Evolutionary conservation across 2,329 filamentous ascomycete species (phyloP).

Genomic region (Aureobasidium uvarum): DNA sequence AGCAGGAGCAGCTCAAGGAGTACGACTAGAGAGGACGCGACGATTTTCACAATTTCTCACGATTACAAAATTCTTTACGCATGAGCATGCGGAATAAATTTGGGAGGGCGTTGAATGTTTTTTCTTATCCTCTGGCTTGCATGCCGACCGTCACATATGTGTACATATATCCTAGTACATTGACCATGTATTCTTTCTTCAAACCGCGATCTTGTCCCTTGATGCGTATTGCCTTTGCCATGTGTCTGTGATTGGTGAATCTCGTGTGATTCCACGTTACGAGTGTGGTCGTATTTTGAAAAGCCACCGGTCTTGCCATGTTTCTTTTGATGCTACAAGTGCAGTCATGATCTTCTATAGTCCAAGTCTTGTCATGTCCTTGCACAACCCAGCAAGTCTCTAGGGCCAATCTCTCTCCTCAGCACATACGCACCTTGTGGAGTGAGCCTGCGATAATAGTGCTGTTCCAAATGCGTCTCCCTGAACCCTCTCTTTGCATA

Average conservation of each 20-base stretch:
- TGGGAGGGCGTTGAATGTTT: conserved; percentile 15
- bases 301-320: no score
- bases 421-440: conserved; percentile 58
- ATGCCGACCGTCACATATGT: neutral
- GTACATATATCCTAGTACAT: conserved; percentile 20
- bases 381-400: conserved; percentile 6
- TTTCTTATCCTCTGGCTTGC: neutral
- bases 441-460: conserved; percentile 59
- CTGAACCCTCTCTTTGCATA: conserved; percentile 59
- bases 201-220: neutral
- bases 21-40: neutral
- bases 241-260: neutral
- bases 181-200: neutral
- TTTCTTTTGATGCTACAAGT: no score
- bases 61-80: conserved; percentile 15
- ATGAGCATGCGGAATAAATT: conserved; percentile 19
- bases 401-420: conserved; percentile 40
- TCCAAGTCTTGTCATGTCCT: neutral
- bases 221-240: neutral
- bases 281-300: no score
- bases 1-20: conserved; percentile 29
- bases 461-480: conserved; percentile 51
- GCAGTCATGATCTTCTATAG: no score
- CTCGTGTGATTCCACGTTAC: no score
- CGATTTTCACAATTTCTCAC: conserved; percentile 15